Evolutionary conservation across 2,329 filamentous ascomycete species (phyloP).

Genomic region (Neonectria neomacrospora): DNA sequence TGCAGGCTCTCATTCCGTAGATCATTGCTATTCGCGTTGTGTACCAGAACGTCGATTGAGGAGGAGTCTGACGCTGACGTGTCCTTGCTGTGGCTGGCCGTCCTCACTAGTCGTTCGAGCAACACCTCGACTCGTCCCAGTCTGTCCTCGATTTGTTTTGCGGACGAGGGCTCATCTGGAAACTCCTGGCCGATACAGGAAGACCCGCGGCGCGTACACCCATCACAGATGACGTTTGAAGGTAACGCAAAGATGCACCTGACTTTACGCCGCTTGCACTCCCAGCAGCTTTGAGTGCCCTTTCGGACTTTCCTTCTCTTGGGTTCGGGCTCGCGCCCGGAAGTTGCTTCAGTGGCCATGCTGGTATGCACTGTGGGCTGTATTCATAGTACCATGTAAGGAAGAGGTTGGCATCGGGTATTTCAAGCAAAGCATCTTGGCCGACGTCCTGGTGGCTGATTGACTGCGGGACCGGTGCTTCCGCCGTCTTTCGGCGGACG

Average conservation of each 20-base stretch:
- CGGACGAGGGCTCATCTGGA: conserved; percentile 11
- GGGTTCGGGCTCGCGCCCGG: too few species aligned
- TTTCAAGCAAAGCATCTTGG: too few species aligned
- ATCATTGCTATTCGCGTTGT: neutral
- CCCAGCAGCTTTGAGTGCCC: conserved; percentile 30
- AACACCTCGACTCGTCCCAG: conserved; percentile 25
- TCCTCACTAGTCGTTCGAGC: conserved; percentile 10
- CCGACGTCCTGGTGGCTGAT: too few species aligned
- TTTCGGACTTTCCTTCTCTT: conserved; percentile 29
- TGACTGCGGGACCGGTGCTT: too few species aligned
- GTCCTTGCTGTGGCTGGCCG: neutral
- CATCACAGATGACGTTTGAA: conserved; percentile 9
- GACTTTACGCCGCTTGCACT: conserved; percentile 27
- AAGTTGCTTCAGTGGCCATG: too few species aligned
- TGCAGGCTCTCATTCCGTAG: conserved; percentile 26
- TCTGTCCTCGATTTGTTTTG: conserved; percentile 17
- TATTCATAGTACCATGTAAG: too few species aligned
- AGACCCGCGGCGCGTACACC: conserved; percentile 19
- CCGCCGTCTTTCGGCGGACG: too few species aligned
- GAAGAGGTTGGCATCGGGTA: too few species aligned
- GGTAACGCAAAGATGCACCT: conserved; percentile 19
- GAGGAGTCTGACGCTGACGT: neutral
- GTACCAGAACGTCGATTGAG: neutral
- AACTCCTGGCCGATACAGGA: conserved; percentile 23
- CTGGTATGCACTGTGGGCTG: too few species aligned